These are phyloP conservation scores for Candida sithepensis DNA, from an alignment of 805 yeast species.

Conservation along the genomic window DNA sequence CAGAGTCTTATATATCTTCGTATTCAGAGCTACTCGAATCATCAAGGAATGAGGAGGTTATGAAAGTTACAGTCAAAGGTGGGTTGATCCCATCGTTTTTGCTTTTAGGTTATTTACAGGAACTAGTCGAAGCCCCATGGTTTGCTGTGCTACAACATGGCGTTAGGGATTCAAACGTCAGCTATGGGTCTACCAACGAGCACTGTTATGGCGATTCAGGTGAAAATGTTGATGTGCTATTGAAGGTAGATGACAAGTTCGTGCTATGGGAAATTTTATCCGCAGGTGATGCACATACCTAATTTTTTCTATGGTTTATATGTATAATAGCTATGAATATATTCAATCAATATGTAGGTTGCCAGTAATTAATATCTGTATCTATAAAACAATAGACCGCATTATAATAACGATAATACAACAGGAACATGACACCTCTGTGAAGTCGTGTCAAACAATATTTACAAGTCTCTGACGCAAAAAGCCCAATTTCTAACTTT, in stretches of 20 bases:
- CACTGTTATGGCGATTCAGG: slow-evolving; percentile 29
- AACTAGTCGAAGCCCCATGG: slow-evolving; percentile 13
- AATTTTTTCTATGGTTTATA: too few relatives aligned
- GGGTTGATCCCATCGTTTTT: slow-evolving; percentile 16
- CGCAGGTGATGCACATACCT: slow-evolving; percentile 25
- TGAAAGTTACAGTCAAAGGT: slow-evolving; percentile 14
- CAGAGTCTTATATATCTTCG: slow-evolving; percentile 24
- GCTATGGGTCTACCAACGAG: slow-evolving; percentile 24
- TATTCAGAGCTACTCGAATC: slow-evolving; percentile 16
- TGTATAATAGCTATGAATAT: too few relatives aligned
- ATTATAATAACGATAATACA: too few relatives aligned
- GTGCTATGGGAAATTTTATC: slow-evolving; percentile 30
- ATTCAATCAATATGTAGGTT: too few relatives aligned
- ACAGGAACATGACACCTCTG: too few relatives aligned
- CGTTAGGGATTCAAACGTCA: slow-evolving; percentile 24
- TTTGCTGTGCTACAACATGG: slow-evolving; percentile 26
- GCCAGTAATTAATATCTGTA: too few relatives aligned
- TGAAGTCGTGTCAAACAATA: too few relatives aligned
- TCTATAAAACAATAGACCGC: too few relatives aligned
- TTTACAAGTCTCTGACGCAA: too few relatives aligned
- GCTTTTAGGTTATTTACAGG: slow-evolving; percentile 2
- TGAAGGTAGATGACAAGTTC: slow-evolving; percentile 15
- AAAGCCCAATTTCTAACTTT: neutral
- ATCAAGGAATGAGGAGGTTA: slow-evolving; percentile 6
- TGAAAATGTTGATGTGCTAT: slow-evolving; percentile 23